Percentiles rank a stretch among this genome's conserved stretches.
Conservation (phyloP, 768 basidiomycete genomes). For the Mycena albidolilacea region DNA sequence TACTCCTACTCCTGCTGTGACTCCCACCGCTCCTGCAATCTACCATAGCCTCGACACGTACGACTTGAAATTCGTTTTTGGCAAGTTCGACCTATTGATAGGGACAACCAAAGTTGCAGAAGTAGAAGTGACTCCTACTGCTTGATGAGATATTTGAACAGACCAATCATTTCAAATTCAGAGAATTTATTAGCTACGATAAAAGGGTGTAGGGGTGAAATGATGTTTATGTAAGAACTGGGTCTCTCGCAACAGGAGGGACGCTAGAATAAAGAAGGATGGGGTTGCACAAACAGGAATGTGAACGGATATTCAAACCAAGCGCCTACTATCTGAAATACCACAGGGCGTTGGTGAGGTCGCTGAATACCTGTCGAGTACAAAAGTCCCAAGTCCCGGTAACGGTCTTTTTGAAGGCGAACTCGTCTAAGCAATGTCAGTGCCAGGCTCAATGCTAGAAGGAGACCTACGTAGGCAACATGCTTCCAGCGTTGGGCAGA, state of each 20-base stretch:
- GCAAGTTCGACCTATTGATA: constrained; percentile 5
- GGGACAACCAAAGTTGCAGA: constrained; percentile 1
- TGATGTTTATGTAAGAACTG: constrained; percentile 1
- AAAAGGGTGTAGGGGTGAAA: constrained; percentile 9
- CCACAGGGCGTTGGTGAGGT: constrained; percentile 20
- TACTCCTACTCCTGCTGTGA: too few relatives aligned
- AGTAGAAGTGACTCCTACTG: background rate
- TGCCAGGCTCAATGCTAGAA: constrained; percentile 2
- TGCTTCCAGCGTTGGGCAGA: constrained; percentile 13
- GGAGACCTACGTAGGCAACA: constrained; percentile 9
- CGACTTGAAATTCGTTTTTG: constrained; percentile 5
- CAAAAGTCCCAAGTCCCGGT: constrained; percentile 15
- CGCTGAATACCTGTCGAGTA: constrained; percentile 9
- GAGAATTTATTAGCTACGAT: constrained; percentile 14
- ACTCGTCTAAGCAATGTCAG: constrained; percentile 13
- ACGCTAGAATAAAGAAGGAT: constrained; percentile 13
- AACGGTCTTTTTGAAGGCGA: constrained; percentile 16
- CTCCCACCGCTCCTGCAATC: background rate
- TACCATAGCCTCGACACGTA: background rate
- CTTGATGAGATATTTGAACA: background rate
- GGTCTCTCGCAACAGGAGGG: constrained; percentile 7
- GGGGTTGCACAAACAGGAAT: background rate
- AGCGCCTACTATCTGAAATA: constrained; percentile 12
- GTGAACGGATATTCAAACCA: constrained; percentile 18
- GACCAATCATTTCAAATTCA: constrained; percentile 1